Percentiles rank a stretch among this genome's conserved stretches.
phyloP scores from a whole-genome alignment of 2,329 filamentous ascomycete species.

The Alternaria sp. region DNA sequence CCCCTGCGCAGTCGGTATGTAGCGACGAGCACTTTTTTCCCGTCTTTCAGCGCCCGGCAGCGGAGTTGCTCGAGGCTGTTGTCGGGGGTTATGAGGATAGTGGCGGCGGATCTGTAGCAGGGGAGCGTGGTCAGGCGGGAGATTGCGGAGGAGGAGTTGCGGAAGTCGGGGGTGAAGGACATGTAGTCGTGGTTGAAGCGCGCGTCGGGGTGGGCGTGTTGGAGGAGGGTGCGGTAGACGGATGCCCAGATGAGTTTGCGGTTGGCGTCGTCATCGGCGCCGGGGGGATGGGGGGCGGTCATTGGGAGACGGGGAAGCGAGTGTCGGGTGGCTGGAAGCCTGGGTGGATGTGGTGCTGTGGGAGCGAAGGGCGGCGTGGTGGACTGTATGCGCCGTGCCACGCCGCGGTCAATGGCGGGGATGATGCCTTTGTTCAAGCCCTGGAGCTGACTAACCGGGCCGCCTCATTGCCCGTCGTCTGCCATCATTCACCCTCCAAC shows the following conservation, averaged over 20 bases:
- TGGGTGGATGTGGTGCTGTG: not conserved
- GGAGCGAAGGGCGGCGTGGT: not conserved
- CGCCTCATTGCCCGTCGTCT: not conserved
- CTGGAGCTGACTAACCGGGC: not conserved
- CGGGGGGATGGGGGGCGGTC: constrained; percentile 17
- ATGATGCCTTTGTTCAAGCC: not conserved
- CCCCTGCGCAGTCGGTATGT: constrained; percentile 53
- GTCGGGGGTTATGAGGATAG: constrained; percentile 53
- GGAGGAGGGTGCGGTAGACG: constrained; percentile 47
- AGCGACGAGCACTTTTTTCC: constrained; percentile 51
- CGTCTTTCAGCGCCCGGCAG: constrained; percentile 47
- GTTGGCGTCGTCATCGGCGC: not conserved
- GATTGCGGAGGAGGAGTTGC: constrained; percentile 44
- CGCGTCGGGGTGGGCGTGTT: constrained; percentile 52
- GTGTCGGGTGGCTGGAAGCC: not conserved
- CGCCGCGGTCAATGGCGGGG: not conserved
- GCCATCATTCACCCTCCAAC: too few relatives aligned
- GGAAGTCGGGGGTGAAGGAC: constrained; percentile 53
- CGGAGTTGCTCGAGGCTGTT: constrained; percentile 54
- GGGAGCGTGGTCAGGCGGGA: constrained; percentile 39
- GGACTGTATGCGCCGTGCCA: not conserved
- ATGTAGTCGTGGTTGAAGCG: constrained; percentile 54
- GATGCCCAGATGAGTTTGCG: constrained; percentile 30
- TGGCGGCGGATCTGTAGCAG: constrained; percentile 39
- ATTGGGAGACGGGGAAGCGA: constrained; percentile 12